Percentiles rank a stretch among this genome's conserved stretches.
Evolutionary conservation across 2,329 filamentous ascomycete species (phyloP).

Genomic region (Alternaria novae-zelandiae): DNA sequence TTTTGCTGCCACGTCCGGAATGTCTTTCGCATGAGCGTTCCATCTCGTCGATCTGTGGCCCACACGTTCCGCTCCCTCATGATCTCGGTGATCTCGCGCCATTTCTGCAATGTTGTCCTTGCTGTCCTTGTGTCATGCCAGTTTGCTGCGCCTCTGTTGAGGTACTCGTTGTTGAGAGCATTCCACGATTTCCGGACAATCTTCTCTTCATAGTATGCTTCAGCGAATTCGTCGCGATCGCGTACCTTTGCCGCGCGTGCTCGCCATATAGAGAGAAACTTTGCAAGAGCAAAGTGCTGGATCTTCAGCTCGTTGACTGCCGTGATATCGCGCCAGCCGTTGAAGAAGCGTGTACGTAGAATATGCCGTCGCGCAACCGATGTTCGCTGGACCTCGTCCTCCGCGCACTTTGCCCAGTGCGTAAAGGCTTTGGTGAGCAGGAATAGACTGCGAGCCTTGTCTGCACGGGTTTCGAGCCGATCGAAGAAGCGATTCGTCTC

Average conservation of each 20-base stretch:
- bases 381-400: slow-evolving; percentile 70
- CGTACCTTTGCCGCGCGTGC: slow-evolving; percentile 48
- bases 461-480: slow-evolving; percentile 65
- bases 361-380: slow-evolving; percentile 73
- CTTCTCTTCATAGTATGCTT: slow-evolving; percentile 41
- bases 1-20: slow-evolving; percentile 33
- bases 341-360: slow-evolving; percentile 71
- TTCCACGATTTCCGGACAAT: slow-evolving; percentile 41
- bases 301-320: slow-evolving; percentile 64
- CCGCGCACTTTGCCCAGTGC: slow-evolving; percentile 72
- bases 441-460: slow-evolving; percentile 69
- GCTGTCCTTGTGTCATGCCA: slow-evolving; percentile 40
- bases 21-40: slow-evolving; percentile 32
- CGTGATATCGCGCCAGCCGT: slow-evolving; percentile 71
- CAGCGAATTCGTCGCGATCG: slow-evolving; percentile 42
- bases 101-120: slow-evolving; percentile 32
- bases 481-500: slow-evolving; percentile 62
- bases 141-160: slow-evolving; percentile 41
- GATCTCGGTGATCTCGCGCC: slow-evolving; percentile 33
- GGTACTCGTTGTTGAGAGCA: slow-evolving; percentile 49
- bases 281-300: slow-evolving; percentile 59
- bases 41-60: slow-evolving; percentile 29
- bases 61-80: slow-evolving; percentile 35
- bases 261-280: slow-evolving; percentile 63
- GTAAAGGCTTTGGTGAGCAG: slow-evolving; percentile 69